Conservation (phyloP, 148 eudicot genomes). For the Heliosperma pusillum region DNA sequence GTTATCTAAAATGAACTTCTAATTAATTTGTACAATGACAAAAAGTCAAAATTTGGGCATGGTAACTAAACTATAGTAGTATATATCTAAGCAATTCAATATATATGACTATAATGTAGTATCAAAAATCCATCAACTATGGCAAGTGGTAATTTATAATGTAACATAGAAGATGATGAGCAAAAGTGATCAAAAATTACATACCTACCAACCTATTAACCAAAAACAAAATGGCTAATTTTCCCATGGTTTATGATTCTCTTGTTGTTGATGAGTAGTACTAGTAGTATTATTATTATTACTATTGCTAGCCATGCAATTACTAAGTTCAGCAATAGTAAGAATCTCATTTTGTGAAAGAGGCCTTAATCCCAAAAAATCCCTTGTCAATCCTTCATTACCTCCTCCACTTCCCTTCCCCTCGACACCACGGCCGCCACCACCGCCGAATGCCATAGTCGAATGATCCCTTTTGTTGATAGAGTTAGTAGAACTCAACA, state of each 20-base stretch:
- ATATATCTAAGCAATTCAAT: neutral
- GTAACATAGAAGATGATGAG: neutral
- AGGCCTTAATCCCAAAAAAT: conserved; percentile 74
- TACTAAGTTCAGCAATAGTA: conserved; percentile 46
- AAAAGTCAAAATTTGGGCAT: conserved; percentile 22
- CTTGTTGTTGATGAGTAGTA: conserved; percentile 22
- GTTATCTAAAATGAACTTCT: too few species aligned
- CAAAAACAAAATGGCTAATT: conserved; percentile 10
- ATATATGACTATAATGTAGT: conserved; percentile 9
- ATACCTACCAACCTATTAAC: conserved; percentile 8
- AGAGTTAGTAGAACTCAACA: too few species aligned
- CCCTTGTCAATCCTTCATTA: conserved; percentile 72
- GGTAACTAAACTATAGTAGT: conserved; percentile 15
- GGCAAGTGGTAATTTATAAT: conserved; percentile 4
- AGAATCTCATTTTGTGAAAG: conserved; percentile 63
- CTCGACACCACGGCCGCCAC: neutral
- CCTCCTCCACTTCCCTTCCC: conserved; percentile 17
- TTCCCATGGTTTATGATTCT: conserved; percentile 47
- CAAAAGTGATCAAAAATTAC: neutral
- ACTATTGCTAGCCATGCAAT: conserved; percentile 26
- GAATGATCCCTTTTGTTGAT: conserved; percentile 14
- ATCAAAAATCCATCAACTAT: conserved; percentile 21
- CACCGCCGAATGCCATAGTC: conserved; percentile 18
- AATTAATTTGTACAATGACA: conserved; percentile 13
- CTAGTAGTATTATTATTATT: too few species aligned